These are phyloP conservation scores for Xylogone sp. DNA, from an alignment of 2,329 filamentous ascomycete genomes.

Conservation along the genomic window DNA sequence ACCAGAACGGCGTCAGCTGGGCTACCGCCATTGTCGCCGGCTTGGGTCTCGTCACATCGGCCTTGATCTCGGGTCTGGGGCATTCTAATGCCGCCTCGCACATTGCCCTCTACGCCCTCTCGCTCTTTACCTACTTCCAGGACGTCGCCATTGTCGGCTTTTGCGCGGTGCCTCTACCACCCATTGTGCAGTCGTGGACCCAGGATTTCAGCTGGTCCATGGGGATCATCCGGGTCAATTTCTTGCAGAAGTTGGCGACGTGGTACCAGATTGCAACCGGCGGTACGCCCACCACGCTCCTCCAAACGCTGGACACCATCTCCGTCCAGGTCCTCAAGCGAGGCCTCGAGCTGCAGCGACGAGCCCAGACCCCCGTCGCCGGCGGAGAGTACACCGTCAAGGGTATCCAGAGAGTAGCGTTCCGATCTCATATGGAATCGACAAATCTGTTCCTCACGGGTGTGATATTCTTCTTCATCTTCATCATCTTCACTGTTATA, in stretches of 20 bases:
- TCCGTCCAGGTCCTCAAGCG: constrained; percentile 66
- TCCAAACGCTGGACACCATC: constrained; percentile 65
- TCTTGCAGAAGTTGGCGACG: constrained; percentile 79
- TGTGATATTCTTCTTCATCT: constrained; percentile 78
- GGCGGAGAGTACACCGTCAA: constrained; percentile 56
- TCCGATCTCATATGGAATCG: constrained; percentile 73
- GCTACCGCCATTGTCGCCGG: constrained; percentile 79
- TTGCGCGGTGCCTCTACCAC: constrained; percentile 72
- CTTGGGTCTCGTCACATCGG: constrained; percentile 74
- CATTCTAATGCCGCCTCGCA: constrained; percentile 90
- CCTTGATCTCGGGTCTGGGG: constrained; percentile 79
- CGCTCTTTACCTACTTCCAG: constrained; percentile 88
- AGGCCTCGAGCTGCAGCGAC: constrained; percentile 16
- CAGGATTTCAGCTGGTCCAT: constrained; percentile 97
- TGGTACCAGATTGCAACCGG: constrained; percentile 93
- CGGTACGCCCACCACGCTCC: constrained; percentile 71
- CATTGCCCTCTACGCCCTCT: constrained; percentile 84
- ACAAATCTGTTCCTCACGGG: constrained; percentile 92
- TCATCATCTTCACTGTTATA: constrained; percentile 68
- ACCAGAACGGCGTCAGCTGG: constrained; percentile 83
- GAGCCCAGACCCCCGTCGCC: constrained; percentile 31
- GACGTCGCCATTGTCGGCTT: constrained; percentile 85
- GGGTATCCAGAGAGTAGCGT: constrained; percentile 83
- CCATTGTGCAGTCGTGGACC: constrained; percentile 83
- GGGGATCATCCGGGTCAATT: constrained; percentile 79